Base-by-base conservation (phyloP, 768 basidiomycete species). In the Trichaptum fuscoviolaceum region DNA sequence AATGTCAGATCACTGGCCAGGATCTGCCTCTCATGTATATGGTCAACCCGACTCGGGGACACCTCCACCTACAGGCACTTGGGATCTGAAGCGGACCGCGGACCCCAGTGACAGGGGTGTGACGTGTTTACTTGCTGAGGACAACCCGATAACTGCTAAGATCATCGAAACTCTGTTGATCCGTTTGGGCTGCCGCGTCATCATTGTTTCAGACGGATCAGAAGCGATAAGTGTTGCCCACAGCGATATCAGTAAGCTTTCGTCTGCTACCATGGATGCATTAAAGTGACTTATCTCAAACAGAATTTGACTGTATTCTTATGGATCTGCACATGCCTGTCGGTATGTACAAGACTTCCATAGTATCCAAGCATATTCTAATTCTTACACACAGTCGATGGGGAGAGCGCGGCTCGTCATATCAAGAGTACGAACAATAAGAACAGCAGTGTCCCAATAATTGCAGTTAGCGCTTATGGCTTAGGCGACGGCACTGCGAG, bases 61-160 rank as follows among this genome's bases (percentile, higher is more conserved):
- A 2, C 90, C 93, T 27, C 87, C 91, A 10, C 93, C 92, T 30
- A 93, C 93, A n/a, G 87, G 88, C 70, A 93, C 93, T 0, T 89
- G 91, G 69, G 92, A 94, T 72, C 75, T 93, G 75, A 85, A 85
- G 75, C 87, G 87, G 77, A 88, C 84, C 1, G 88, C 88, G 4
- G 92, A 93, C 74, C 87, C 85, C n/a, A 84, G 77, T 66, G 95
- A 96, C 74, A 87, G 93, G 57, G 89, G 90, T n/a, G 89, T 99
- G 64, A 97, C 95, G 57, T 95, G 94, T 73, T 76, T 99, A 27
- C 83, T 99, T 36, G 97, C 96, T 0, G 97, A 99, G 76, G 95
- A 99, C 72, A 99, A 99, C 73, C 97, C 97, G 1, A 98, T 99
- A 69, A 96, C 95, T 0, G 92, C 93, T 35, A 98, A 99, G 81